These are phyloP conservation scores for Sordariomycetes sp. DNA, from an alignment of 2,329 filamentous ascomycete species.

Conservation along the genomic window DNA sequence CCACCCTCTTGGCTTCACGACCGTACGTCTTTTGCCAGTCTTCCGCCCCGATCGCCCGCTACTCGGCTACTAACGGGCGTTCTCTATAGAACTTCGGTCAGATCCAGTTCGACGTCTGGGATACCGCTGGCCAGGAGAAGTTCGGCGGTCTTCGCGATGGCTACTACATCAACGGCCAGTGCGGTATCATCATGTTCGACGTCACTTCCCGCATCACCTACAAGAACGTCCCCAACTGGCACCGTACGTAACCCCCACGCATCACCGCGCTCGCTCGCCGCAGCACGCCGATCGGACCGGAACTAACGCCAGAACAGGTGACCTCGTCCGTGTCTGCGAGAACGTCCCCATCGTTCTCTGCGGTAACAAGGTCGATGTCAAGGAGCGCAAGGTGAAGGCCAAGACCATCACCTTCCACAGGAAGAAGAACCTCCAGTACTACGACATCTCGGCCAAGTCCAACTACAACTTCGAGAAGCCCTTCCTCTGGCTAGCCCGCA, in stretches of 20 bases:
- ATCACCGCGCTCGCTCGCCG: background rate
- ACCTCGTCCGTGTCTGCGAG: slow-evolving; percentile 97
- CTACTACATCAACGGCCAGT: slow-evolving; percentile 99
- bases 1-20: slow-evolving; percentile 94
- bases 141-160: slow-evolving; percentile 98
- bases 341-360: slow-evolving; percentile 97
- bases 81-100: slow-evolving; percentile 67
- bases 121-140: slow-evolving; percentile 98
- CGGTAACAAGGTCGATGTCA: slow-evolving; percentile 99
- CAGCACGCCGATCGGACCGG: slow-evolving; percentile 8
- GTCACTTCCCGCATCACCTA: slow-evolving; percentile 99
- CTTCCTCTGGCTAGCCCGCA: slow-evolving; percentile 97
- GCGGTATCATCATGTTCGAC: slow-evolving; percentile 99
- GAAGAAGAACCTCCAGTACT: slow-evolving; percentile 99
- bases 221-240: slow-evolving; percentile 99
- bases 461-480: slow-evolving; percentile 99
- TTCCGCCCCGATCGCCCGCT: background rate
- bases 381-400: slow-evolving; percentile 99
- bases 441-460: slow-evolving; percentile 98
- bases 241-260: slow-evolving; percentile 56
- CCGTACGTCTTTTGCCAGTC: slow-evolving; percentile 50
- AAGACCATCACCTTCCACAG: slow-evolving; percentile 99
- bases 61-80: slow-evolving; percentile 1
- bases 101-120: slow-evolving; percentile 99
- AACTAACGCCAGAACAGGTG: slow-evolving; percentile 41